Base-by-base conservation (phyloP, 2,329 filamentous ascomycete genomes). In the Cordyceps cicadae region DNA sequence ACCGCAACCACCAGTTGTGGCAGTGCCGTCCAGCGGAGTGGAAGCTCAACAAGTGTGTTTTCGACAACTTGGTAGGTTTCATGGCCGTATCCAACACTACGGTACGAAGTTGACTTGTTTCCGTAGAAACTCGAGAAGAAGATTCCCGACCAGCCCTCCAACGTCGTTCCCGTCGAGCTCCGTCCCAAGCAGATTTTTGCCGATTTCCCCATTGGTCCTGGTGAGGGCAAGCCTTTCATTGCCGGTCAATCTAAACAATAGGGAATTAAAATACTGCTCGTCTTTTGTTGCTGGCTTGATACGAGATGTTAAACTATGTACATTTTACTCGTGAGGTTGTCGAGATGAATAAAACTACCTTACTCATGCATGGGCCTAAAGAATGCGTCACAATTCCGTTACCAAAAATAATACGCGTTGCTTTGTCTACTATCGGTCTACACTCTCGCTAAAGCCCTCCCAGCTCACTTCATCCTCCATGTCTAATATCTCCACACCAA, bases 1-100 rank as follows among this genome's bases (percentile, higher is more conserved):
- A 96, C 79, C 92, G 95, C 80, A 99, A 99, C 81, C 94, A 99
- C 72, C 90, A 96, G 77, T 80, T 97, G 63, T 99, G 91, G 89
- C 91, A 97, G 72, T 99, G 94, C 80, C 86, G 94, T 69, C 87
- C 86, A 70, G 81, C 84, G 65, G 94, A 99, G 81, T 87, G 90
- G 84, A 87, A 87, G 72, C 80, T 99, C 70, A 99, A 97, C 82
- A 88, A 87, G 78, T 99, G 94, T 76, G 92, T 97, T 54, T 97
- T 89, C 72, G 88, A 97, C 67, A 97, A 97, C 74, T 77, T 99
- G 79, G 94, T 99, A 81, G 64, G 89, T 81, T 26, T 56, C 11
- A 5, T 11, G 41, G n/a, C 32, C 39, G 8, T 37, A 39, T 3
- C 0, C 5, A 39, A 52, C 1, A 5, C n/a, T 48, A 8, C 26